Evolutionary conservation across 805 yeast genomes (phyloP).

Genomic region (Nakazawaea holstii): DNA sequence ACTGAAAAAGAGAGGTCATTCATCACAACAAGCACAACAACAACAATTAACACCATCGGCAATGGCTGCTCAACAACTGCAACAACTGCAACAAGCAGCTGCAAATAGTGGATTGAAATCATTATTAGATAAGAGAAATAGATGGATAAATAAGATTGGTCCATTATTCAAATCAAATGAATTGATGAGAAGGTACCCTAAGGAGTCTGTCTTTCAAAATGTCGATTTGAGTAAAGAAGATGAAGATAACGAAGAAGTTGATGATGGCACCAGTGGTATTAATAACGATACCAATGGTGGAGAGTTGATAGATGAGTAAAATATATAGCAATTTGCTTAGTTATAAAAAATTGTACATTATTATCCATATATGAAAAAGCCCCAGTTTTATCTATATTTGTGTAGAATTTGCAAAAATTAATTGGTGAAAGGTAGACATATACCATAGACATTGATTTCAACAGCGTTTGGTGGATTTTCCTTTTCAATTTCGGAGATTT

Average conservation of each 20-base stretch:
- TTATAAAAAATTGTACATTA: too few relatives aligned
- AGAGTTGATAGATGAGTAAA: not conserved
- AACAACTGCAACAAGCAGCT: conserved; percentile 52
- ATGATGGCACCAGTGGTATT: conserved; percentile 19
- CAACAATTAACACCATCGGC: conserved; percentile 29
- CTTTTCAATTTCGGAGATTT: too few relatives aligned
- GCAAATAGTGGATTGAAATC: conserved; percentile 76
- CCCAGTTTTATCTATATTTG: too few relatives aligned
- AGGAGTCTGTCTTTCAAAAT: conserved; percentile 47
- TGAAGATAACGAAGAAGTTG: conserved; percentile 18
- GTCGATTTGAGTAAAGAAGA: conserved; percentile 18
- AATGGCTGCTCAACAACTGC: conserved; percentile 18
- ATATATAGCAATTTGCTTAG: not conserved
- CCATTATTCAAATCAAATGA: conserved; percentile 67
- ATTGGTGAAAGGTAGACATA: too few relatives aligned
- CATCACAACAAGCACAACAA: conserved; percentile 22
- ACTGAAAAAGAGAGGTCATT: conserved; percentile 44
- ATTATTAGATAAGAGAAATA: conserved; percentile 73
- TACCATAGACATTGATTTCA: too few relatives aligned
- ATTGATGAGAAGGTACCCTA: conserved; percentile 74
- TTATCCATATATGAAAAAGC: too few relatives aligned
- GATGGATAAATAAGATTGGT: conserved; percentile 91
- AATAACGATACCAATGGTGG: conserved; percentile 6
- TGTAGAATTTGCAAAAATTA: too few relatives aligned
- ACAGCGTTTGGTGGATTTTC: too few relatives aligned